Evolutionary conservation across 2,329 filamentous ascomycete genomes (phyloP), one percentile per base, ranked within the genome.

Genomic region (Scedosporium minutisporum): DNA sequence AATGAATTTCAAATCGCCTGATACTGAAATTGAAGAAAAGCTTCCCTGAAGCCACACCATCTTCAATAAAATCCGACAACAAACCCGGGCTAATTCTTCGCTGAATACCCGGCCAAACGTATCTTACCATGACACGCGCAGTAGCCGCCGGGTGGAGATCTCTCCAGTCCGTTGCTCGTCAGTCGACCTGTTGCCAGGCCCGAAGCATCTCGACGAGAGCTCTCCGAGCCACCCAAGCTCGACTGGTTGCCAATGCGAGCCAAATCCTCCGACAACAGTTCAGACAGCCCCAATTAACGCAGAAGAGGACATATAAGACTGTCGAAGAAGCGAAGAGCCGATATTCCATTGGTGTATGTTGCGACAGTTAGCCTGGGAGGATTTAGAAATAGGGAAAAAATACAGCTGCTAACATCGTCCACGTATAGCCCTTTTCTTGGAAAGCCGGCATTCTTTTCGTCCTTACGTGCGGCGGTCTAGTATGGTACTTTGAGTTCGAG

Each of bases 401-500:
- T 27, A 23, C 12, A 18, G 58, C 21, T 61, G 64, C 66, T 68
- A 57, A 67, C 62, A 27, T 38, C 23, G 16, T 48, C 29, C 46
- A 16, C 21, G 27, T 44, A 21, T 65, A 92, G 88, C 95, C 95
- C 33, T 97, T 99, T 79, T 96, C 93, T 62, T 93, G 90, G 86
- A 93, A 91, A 76, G 89, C 93, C 38, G 93, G 91, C 18, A 68
- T 92, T 60, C 82, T 99, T 66, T 97, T 99, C 78, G 81, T 97
- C 66, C 72, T 83, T 57, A 89, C 92, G 2, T 92, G 90, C 68
- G 87, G 78, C 12, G 88, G 86, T 29, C 81, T 99, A 70, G 87
- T 92, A 65, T 85, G 90, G 76, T 99, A 97, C 74, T 97, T 99
- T 76, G 91, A 93, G 70, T 86, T 87, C 69, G 95, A 99, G 76